phyloP scores from a whole-genome alignment of 805 yeast species.

The Sugiyamaella smithiae region DNA sequence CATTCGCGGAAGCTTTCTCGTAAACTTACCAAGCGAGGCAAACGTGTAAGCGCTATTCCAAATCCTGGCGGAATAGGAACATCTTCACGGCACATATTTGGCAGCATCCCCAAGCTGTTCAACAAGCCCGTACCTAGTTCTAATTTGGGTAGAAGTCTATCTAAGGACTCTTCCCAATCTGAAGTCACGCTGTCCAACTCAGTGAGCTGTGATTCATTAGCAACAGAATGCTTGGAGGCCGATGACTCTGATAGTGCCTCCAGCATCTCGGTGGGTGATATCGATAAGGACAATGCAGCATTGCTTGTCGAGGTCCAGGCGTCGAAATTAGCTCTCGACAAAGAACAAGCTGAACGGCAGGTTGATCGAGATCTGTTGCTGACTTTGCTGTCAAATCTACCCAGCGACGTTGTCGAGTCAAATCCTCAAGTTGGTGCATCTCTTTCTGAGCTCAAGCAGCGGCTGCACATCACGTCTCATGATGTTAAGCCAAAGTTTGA shows the following conservation, averaged over 20 bases:
- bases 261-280: neutral
- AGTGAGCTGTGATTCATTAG: neutral
- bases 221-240: neutral
- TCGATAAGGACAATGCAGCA: neutral
- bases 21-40: neutral
- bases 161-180: neutral
- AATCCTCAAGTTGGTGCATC: neutral
- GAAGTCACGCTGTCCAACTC: neutral
- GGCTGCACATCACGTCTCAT: slow-evolving; percentile 2
- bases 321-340: slow-evolving; percentile 15
- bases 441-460: neutral
- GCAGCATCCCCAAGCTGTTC: neutral
- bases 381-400: slow-evolving; percentile 7
- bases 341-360: slow-evolving; percentile 20
- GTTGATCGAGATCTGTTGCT: slow-evolving; percentile 11
- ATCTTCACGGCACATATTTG: neutral
- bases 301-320: neutral
- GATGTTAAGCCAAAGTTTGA: slow-evolving; percentile 4
- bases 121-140: neutral
- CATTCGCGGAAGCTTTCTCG: neutral
- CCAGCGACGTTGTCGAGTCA: neutral
- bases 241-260: neutral
- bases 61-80: neutral
- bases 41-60: neutral
- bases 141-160: neutral